Evolutionary conservation across 2,329 filamentous ascomycete species (phyloP).

Genomic region (Apiospora arundinis): DNA sequence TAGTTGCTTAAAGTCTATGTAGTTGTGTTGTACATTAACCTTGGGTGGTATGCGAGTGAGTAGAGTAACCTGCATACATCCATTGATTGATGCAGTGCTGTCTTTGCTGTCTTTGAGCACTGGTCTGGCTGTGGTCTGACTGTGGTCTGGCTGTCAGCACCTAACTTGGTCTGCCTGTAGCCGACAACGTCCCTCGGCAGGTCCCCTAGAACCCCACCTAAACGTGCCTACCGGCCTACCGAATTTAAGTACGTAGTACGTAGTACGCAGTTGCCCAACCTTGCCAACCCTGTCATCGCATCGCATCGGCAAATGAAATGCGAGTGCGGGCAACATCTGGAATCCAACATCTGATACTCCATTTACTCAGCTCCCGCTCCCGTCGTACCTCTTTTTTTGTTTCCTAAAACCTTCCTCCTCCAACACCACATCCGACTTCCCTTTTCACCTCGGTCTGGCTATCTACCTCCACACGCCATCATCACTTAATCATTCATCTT

Average conservation of each 20-base stretch:
- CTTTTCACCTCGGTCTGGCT: neutral
- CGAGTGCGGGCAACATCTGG: slow-evolving; percentile 8
- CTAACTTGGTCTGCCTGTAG: no score
- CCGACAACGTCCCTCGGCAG: slow-evolving; percentile 12
- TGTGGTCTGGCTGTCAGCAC: no score
- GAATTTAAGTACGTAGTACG: no score
- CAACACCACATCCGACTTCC: neutral
- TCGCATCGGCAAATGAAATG: slow-evolving; percentile 5
- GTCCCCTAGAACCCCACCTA: neutral
- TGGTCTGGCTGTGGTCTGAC: no score
- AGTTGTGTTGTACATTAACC: no score
- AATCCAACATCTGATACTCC: slow-evolving; percentile 14
- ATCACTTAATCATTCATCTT: neutral
- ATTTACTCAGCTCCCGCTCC: neutral
- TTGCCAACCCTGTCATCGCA: neutral
- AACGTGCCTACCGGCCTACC: no score
- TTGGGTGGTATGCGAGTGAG: no score
- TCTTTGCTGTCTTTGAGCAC: no score
- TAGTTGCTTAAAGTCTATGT: no score
- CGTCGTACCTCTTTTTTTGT: neutral
- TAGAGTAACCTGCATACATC: no score
- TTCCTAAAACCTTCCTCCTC: neutral
- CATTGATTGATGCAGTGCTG: no score
- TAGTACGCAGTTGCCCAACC: neutral
- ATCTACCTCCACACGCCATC: neutral